Conservation (phyloP, 148 eudicot genomes). For the Mesembryanthemum crystallinum region DNA sequence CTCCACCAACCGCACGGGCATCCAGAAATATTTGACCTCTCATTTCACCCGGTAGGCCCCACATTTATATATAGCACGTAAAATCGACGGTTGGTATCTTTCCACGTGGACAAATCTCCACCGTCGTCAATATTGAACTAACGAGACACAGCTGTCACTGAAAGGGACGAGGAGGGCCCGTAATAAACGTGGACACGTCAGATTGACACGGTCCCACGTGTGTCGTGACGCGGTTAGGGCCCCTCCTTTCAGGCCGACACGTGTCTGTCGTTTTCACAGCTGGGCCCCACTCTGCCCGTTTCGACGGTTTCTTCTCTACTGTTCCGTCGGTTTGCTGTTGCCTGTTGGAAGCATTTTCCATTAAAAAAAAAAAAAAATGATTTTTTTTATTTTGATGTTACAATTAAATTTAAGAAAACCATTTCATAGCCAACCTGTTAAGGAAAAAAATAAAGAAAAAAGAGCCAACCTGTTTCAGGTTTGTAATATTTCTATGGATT, state of each 20-base stretch:
- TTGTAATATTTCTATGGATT: too few species aligned
- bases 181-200: conserved; percentile 43
- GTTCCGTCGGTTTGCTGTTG: neutral
- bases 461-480: too few species aligned
- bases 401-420: too few species aligned
- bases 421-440: neutral
- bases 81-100: neutral
- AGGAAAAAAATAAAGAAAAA: too few species aligned
- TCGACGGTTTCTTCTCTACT: conserved; percentile 3
- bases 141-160: conserved; percentile 32
- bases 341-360: too few species aligned
- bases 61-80: neutral
- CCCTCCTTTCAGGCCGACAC: conserved; percentile 26
- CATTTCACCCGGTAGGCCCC: neutral
- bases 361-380: too few species aligned
- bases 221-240: conserved; percentile 25
- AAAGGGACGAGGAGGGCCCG: conserved; percentile 30
- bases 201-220: conserved; percentile 44
- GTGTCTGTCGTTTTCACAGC: conserved; percentile 27
- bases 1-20: conserved; percentile 16
- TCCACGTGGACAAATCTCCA: conserved; percentile 1
- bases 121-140: neutral
- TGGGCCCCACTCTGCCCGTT: conserved; percentile 7
- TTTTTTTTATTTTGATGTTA: neutral
- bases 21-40: neutral